Evolutionary conservation across 352 stramenopile species (phyloP).

Genomic region (Peronospora belbahrii): DNA sequence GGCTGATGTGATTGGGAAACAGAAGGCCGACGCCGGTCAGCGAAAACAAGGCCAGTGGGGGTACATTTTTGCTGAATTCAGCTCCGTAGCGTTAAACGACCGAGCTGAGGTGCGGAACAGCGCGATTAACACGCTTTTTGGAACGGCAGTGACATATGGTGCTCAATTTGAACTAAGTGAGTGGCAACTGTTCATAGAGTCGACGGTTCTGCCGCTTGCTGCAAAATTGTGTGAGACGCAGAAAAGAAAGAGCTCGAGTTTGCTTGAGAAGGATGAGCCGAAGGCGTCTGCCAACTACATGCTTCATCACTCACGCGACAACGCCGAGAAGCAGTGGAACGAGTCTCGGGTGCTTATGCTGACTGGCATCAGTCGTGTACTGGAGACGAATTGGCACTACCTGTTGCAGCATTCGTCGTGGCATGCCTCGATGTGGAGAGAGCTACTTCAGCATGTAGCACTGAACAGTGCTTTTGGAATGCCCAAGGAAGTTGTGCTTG

Average conservation of each 20-base stretch:
- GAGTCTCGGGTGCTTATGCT: conserved; percentile 93
- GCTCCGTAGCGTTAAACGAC: conserved; percentile 86
- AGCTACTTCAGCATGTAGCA: conserved; percentile 55
- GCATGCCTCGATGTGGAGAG: conserved; percentile 55
- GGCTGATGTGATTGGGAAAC: conserved; percentile 76
- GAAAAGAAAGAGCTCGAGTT: conserved; percentile 9
- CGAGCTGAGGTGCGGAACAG: conserved; percentile 94
- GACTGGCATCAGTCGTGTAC: conserved; percentile 89
- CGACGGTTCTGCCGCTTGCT: conserved; percentile 89
- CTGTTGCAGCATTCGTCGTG: conserved; percentile 52
- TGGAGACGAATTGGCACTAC: conserved; percentile 80
- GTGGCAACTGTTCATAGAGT: conserved; percentile 91
- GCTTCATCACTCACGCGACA: conserved; percentile 95
- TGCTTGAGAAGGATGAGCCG: conserved; percentile 6
- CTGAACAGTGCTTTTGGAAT: conserved; percentile 40
- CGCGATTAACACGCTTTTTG: conserved; percentile 96
- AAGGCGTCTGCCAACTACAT: conserved; percentile 37
- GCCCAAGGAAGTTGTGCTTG: conserved; percentile 75
- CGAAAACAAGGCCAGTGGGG: conserved; percentile 42
- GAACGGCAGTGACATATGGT: conserved; percentile 93
- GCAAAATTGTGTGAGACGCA: conserved; percentile 45
- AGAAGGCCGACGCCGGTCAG: conserved; percentile 16
- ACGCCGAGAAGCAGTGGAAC: conserved; percentile 93
- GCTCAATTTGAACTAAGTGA: conserved; percentile 84
- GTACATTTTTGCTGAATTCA: conserved; percentile 73